Base-by-base conservation (phyloP, 768 basidiomycete genomes). In the Agaricus blazei region DNA sequence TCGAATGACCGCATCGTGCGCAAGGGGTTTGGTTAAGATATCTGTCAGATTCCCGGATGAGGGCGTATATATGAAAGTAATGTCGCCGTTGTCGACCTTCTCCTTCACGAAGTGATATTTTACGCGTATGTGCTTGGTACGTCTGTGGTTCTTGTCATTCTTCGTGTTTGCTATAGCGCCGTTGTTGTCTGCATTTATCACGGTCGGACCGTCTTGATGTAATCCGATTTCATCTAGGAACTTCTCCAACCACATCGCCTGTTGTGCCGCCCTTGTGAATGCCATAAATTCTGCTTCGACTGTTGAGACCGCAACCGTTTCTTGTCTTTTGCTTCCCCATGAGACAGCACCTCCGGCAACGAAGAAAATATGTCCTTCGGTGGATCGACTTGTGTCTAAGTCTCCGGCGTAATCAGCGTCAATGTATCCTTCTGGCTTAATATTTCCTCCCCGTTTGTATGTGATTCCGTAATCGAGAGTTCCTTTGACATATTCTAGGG, bases 121-220 rank as follows among this genome's bases (percentile, higher is more conserved):
- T 11, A 68, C 62, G 48, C 71, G 66, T 51, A 75, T 75, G 63
- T 75, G 74, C 52, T 75, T 75, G 4, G 70, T 68, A 2, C 66
- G 55, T 9, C 66, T 54, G 27, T 70, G 69, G 50, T 64, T 65
- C 28, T 59, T 56, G 0, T 54, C 44, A 38, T 60, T 58, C 12
- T 58, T 59, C 2, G 65, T 52, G 23, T 70, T 61, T 0, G 50
- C 56, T 34, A 68, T 65, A 8, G 63, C 63, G 4, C 62, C 55
- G 50, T 66, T 60, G 43, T 68, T 69, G 60, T 71, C 65, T 27
- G 49, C 59, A 29, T 48, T 56, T 37, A 53, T 52, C n/a, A 36
- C 41, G 2, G 55, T 64, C 4, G 58, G 60, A 26, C 15, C 44
- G 38, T 15, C 51, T 54, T 28, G 36, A n/a, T 41, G 42, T 12